phyloP scores from a whole-genome alignment of 768 basidiomycete species.

The Baorangia bicolor region DNA sequence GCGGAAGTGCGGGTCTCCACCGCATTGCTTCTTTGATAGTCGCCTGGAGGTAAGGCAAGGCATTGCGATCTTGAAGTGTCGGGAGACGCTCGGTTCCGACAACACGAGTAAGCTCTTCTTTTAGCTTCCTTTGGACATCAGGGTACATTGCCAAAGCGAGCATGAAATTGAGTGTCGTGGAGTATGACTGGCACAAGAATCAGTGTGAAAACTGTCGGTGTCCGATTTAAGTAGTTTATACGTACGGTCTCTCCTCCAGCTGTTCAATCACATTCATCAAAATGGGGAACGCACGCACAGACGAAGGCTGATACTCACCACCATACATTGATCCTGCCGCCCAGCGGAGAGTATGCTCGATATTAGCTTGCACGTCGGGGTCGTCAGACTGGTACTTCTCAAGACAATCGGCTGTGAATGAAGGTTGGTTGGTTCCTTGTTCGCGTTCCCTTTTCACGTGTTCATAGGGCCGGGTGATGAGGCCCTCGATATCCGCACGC shows the following conservation, averaged over 20 bases:
- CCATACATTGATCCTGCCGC: constrained; percentile 21
- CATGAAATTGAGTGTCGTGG: constrained; percentile 18
- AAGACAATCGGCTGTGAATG: constrained; percentile 17
- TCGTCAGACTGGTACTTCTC: constrained; percentile 6
- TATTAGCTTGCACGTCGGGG: neutral
- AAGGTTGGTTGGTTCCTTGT: constrained; percentile 14
- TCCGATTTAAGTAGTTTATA: neutral
- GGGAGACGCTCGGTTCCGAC: constrained; percentile 49
- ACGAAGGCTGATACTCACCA: constrained; percentile 3
- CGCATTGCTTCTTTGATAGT: constrained; percentile 30
- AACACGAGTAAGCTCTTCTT: constrained; percentile 51
- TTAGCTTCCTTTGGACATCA: constrained; percentile 52
- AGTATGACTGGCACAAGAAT: constrained; percentile 10
- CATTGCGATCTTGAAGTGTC: constrained; percentile 25
- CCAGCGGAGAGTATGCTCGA: constrained; percentile 14
- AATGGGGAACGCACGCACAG: neutral
- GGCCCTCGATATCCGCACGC: constrained; percentile 4
- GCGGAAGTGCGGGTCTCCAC: constrained; percentile 9
- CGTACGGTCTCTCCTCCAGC: constrained; percentile 9
- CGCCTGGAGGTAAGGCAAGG: constrained; percentile 55
- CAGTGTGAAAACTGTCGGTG: neutral
- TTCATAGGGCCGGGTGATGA: constrained; percentile 19
- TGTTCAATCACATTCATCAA: neutral
- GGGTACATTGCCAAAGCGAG: constrained; percentile 20
- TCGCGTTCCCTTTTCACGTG: constrained; percentile 22